phyloP scores from a whole-genome alignment of 345 rosid species.

The Angophora floribunda region DNA sequence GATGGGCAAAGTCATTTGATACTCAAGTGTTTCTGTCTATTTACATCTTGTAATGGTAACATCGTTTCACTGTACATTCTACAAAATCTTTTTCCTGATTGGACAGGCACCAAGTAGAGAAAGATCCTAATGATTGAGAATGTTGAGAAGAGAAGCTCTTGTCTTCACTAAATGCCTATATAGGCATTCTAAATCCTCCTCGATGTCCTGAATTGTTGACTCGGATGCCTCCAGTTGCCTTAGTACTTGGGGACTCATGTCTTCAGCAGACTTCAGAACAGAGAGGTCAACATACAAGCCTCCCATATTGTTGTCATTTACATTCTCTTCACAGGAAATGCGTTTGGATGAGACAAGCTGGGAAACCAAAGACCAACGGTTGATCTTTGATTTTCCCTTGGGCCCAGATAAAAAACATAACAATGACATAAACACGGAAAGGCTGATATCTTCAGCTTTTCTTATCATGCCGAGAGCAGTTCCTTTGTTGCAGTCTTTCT shows the following conservation, averaged over 20 bases:
- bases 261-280: not conserved
- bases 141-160: slow-evolving; percentile 4
- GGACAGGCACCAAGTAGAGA: not conserved
- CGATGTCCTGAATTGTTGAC: not conserved
- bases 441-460: not conserved
- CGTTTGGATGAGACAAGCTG: not conserved
- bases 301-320: not conserved
- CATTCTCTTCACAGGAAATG: not conserved
- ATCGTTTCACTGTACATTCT: not conserved
- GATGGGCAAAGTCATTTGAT: not conserved
- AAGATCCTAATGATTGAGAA: not conserved
- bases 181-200: not conserved
- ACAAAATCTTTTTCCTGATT: not conserved
- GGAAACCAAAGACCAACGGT: not conserved
- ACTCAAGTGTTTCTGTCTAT: not conserved
- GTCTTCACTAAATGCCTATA: slow-evolving; percentile 3
- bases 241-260: not conserved
- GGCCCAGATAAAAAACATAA: not conserved
- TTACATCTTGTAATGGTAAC: not conserved
- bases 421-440: slow-evolving; percentile 1
- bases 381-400: not conserved
- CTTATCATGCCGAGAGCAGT: not conserved
- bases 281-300: not conserved
- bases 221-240: not conserved
- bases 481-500: not conserved